Evolutionary conservation across 495 filamentous ascomycete species (phyloP).

Genomic region (Daldinia vernicosa): DNA sequence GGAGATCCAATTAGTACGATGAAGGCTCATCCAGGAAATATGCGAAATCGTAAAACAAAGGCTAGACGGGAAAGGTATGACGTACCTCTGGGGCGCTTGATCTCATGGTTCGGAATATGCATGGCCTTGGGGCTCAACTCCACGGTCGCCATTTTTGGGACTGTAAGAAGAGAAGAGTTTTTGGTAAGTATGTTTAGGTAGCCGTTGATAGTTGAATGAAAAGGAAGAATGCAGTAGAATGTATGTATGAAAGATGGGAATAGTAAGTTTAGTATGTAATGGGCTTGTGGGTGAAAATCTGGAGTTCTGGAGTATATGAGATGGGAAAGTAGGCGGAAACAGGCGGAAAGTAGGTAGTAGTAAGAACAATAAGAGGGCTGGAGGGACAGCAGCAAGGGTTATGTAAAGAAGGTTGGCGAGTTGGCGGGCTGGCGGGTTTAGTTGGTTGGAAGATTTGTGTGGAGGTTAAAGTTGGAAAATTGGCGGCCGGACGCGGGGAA

Average conservation of each 20-base stretch:
- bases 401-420: constrained; percentile 26
- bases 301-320: background rate
- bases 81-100: constrained; percentile 81
- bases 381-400: background rate
- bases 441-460: constrained; percentile 36
- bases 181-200: constrained; percentile 1
- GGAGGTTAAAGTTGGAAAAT: constrained; percentile 39
- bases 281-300: background rate
- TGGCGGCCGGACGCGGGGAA: constrained; percentile 37
- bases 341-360: background rate
- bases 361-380: background rate
- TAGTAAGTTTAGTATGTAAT: background rate
- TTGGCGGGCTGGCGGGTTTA: constrained; percentile 31
- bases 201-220: constrained; percentile 1
- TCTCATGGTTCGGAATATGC: constrained; percentile 54
- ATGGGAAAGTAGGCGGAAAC: constrained; percentile 1
- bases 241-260: background rate
- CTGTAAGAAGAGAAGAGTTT: background rate
- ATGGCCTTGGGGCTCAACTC: constrained; percentile 46
- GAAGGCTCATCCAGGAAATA: background rate
- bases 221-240: background rate
- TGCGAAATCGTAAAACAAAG: background rate
- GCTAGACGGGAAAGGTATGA: constrained; percentile 28
- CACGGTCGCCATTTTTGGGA: constrained; percentile 51
- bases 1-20: constrained; percentile 25